Evolutionary conservation across 106 monocot species (phyloP), one percentile per base, ranked within the genome.

Genomic region (Allium fistulosum): DNA sequence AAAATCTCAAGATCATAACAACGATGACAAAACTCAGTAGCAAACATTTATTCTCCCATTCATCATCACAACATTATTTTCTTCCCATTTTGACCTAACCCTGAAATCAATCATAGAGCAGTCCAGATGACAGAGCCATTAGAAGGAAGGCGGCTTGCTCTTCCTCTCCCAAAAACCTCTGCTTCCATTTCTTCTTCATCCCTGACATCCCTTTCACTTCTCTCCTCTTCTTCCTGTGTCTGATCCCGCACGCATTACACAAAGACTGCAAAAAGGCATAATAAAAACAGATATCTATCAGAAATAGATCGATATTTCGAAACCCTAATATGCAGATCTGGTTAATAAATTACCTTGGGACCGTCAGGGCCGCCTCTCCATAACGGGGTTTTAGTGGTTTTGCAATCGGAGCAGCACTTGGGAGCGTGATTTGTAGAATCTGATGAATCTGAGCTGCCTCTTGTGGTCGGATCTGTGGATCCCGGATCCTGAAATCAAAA

Each of bases 191-290:
- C 74, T 68, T 68, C 68, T 69, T 69, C 68, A 57, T 4, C 18
- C 67, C 67, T 27, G 53, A 15, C 18, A 67, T 49, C 57, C 45
- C 60, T 67, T 59, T 67, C 65, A n/a, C 75, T 11, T 61, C 61
- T 46, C 75, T 68, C 62, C 68, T 75, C 75, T 69, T 75, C 52
- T 75, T 75, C 55, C 75, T 61, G 53, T 68, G 69, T 37, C 75
- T 49, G 17, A 75, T 75, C 61, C 75, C 75, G 60, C 75, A 75
- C 10, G 75, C 75, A 62, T 75, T 75, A 49, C 75, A 75, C n/a
- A 75, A 62, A 8, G 75, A 69, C 75, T 75, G 75, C 50, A n/a
- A 7, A 72, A 63, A 72, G 6, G 10, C 9, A 65, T 46, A 10
- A 28, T 17, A 10, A 49, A 9, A 15, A 49, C 16, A 12, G 57